These are phyloP conservation scores for Diutina mesorugosa DNA, from an alignment of 1,139 yeast genomes.

Conservation along the genomic window DNA sequence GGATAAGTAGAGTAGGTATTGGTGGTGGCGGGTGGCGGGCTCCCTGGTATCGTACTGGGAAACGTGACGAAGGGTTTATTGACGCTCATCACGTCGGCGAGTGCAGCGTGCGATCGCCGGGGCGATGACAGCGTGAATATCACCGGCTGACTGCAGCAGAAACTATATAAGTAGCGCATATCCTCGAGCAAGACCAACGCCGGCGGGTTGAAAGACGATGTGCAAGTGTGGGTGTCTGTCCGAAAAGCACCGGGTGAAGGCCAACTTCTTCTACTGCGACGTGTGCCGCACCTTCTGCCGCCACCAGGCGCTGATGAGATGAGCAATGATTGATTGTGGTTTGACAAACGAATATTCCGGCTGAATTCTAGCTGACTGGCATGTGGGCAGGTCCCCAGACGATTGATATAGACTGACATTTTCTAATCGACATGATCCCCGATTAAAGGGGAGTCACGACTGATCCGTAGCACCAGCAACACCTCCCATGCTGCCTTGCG, in stretches of 20 bases:
- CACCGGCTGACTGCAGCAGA: background rate
- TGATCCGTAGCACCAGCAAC: slow-evolving; percentile 53
- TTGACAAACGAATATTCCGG: too few relatives aligned
- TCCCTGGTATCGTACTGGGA: too few relatives aligned
- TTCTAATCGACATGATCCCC: background rate
- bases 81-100: background rate
- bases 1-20: background rate
- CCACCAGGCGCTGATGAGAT: background rate
- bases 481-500: slow-evolving; percentile 96
- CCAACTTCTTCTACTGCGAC: slow-evolving; percentile 1
- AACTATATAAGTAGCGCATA: background rate
- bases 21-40: background rate
- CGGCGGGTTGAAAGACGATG: background rate
- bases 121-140: background rate
- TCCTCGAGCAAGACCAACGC: background rate
- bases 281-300: slow-evolving; percentile 1
- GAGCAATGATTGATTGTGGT: background rate
- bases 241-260: background rate
- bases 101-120: background rate
- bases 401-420: background rate
- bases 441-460: background rate
- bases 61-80: too few relatives aligned
- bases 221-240: background rate
- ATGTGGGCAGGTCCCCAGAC: background rate
- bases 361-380: too few relatives aligned